Conservation (phyloP, 257 asterid genomes). For the Solanum paucissectum region DNA sequence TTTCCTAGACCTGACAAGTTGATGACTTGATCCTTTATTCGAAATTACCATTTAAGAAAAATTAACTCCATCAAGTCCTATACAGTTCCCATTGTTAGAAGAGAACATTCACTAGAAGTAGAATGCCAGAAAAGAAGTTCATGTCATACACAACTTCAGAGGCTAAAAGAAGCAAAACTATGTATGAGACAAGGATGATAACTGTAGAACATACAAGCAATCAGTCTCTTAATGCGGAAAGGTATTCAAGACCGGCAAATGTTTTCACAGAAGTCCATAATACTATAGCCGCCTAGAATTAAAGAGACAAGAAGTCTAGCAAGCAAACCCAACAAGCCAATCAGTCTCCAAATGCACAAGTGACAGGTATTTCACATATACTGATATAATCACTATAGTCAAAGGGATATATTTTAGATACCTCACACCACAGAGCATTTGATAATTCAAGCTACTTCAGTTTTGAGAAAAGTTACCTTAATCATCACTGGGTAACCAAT, state of each 20-base stretch:
- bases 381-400: background rate
- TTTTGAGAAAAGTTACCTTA: conserved; percentile 45
- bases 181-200: background rate
- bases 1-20: background rate
- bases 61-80: background rate
- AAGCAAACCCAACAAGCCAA: background rate
- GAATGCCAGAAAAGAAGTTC: background rate
- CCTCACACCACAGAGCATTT: background rate
- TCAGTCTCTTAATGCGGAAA: background rate
- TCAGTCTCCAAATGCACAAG: background rate
- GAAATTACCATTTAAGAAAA: background rate
- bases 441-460: background rate
- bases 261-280: background rate
- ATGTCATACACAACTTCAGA: background rate
- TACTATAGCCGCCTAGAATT: background rate
- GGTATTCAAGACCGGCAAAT: background rate
- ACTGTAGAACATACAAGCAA: background rate
- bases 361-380: background rate
- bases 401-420: background rate
- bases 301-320: background rate
- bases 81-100: background rate
- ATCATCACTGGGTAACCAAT: conserved; percentile 98
- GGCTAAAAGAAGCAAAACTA: background rate
- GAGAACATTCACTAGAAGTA: background rate
- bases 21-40: background rate